These are phyloP conservation scores for Starmerella davenportii DNA, from an alignment of 805 yeast genomes.

Conservation along the genomic window DNA sequence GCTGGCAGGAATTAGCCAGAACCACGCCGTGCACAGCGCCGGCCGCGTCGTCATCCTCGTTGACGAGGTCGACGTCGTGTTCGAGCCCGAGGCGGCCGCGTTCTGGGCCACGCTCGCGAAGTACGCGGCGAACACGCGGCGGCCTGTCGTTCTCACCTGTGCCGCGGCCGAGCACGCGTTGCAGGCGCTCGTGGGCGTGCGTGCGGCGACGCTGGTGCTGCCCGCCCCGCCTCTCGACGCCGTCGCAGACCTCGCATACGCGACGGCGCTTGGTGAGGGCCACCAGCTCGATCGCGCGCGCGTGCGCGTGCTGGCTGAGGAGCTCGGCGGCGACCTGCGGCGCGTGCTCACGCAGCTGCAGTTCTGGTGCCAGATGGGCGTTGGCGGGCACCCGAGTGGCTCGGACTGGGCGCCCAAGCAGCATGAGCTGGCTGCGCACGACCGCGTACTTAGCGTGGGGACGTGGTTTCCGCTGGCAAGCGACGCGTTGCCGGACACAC, in stretches of 20 bases:
- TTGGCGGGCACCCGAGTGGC: conserved; percentile 21
- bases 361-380: conserved; percentile 24
- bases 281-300: conserved; percentile 16
- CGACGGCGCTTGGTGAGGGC: conserved; percentile 24
- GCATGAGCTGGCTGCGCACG: conserved; percentile 8
- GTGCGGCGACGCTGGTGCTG: neutral
- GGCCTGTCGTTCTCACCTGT: conserved; percentile 59
- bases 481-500: neutral
- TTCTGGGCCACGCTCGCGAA: conserved; percentile 64
- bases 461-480: conserved; percentile 9
- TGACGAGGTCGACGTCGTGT: conserved; percentile 72
- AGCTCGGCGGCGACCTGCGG: conserved; percentile 19
- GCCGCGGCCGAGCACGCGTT: conserved; percentile 23
- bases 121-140: conserved; percentile 38
- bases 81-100: conserved; percentile 47
- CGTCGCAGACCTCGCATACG: conserved; percentile 18
- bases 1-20: conserved; percentile 65
- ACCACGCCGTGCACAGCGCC: conserved; percentile 48
- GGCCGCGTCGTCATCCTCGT: conserved; percentile 55
- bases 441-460: conserved; percentile 16
- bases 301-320: conserved; percentile 13
- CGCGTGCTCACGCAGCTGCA: conserved; percentile 19
- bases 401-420: conserved; percentile 20
- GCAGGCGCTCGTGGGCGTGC: neutral
- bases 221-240: neutral